Evolutionary conservation across 2,329 filamentous ascomycete genomes (phyloP).

Genomic region (Colletotrichum sojae): DNA sequence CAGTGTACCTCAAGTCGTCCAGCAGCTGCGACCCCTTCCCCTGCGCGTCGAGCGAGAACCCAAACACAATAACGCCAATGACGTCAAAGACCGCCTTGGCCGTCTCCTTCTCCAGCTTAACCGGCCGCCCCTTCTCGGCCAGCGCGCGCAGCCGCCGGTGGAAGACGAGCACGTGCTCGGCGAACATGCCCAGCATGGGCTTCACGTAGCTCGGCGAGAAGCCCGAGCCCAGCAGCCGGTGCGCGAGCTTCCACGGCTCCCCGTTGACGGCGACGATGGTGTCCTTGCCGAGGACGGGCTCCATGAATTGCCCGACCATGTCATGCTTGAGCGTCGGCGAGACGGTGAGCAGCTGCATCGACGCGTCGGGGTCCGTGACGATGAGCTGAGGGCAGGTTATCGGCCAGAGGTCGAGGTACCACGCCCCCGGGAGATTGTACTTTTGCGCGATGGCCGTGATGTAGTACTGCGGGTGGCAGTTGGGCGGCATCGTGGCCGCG

Average conservation of each 20-base stretch:
- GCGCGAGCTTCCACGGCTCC: conserved; percentile 47
- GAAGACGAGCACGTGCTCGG: conserved; percentile 44
- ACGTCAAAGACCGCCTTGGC: conserved; percentile 45
- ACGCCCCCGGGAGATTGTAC: conserved; percentile 47
- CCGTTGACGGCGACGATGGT: conserved; percentile 45
- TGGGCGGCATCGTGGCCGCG: conserved; percentile 40
- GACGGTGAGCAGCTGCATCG: conserved; percentile 44
- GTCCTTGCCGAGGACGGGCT: conserved; percentile 42
- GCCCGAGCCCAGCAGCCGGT: conserved; percentile 47
- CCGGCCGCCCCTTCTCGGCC: conserved; percentile 31
- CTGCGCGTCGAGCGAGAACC: conserved; percentile 42
- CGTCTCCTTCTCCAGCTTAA: conserved; percentile 42
- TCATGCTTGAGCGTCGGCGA: conserved; percentile 41
- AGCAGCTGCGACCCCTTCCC: conserved; percentile 36
- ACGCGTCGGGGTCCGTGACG: conserved; percentile 45
- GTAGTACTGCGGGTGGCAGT: conserved; percentile 43
- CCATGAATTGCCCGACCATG: conserved; percentile 40
- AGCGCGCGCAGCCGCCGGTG: conserved; percentile 36
- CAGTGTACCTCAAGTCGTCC: conserved; percentile 33
- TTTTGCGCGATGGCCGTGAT: conserved; percentile 43
- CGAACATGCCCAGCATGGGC: conserved; percentile 43
- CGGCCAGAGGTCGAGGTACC: conserved; percentile 50
- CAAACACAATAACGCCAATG: conserved; percentile 43
- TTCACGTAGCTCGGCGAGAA: conserved; percentile 45
- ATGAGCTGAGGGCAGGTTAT: conserved; percentile 45